A percentile compares a stretch with the other conserved stretches of the same genome.
phyloP scores from a whole-genome alignment of 352 stramenopile genomes.

The Globisporangium cylindrosporum region DNA sequence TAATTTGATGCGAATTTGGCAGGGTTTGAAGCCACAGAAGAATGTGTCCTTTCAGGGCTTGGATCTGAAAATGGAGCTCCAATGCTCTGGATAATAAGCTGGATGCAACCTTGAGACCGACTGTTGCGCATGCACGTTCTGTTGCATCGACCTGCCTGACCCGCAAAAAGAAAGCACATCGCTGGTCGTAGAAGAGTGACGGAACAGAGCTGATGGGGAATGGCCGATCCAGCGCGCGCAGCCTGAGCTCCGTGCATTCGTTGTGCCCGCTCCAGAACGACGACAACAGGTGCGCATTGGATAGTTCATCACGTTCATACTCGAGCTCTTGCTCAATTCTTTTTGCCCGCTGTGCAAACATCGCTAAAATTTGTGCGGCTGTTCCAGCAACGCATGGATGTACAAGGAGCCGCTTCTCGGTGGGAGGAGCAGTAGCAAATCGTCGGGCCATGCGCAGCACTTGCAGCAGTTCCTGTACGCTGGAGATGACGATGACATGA shows the following conservation, averaged over 20 bases:
- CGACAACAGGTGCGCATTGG: slow-evolving; percentile 14
- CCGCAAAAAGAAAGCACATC: too few species aligned
- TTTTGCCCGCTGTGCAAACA: background rate
- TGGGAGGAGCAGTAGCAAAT: slow-evolving; percentile 12
- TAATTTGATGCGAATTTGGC: too few species aligned
- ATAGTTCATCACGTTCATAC: background rate
- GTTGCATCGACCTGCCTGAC: too few species aligned
- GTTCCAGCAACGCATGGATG: slow-evolving; percentile 24
- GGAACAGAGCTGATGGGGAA: slow-evolving; percentile 34
- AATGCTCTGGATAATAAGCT: too few species aligned
- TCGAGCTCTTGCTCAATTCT: background rate
- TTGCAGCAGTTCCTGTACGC: slow-evolving; percentile 10
- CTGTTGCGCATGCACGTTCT: too few species aligned
- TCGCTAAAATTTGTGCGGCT: background rate
- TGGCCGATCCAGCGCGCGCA: slow-evolving; percentile 29
- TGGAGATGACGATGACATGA: background rate
- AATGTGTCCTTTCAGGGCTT: too few species aligned
- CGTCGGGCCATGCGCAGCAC: slow-evolving; percentile 6
- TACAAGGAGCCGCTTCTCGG: slow-evolving; percentile 59
- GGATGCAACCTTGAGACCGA: too few species aligned
- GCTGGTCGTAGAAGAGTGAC: too few species aligned
- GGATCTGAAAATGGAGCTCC: too few species aligned
- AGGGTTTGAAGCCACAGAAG: too few species aligned
- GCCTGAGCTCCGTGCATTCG: slow-evolving; percentile 23
- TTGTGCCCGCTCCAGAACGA: slow-evolving; percentile 27